A percentile compares a stretch with the other conserved stretches of the same genome.
phyloP scores from a whole-genome alignment of 2,329 filamentous ascomycete species.

The Neophaeococcomyces aloes region DNA sequence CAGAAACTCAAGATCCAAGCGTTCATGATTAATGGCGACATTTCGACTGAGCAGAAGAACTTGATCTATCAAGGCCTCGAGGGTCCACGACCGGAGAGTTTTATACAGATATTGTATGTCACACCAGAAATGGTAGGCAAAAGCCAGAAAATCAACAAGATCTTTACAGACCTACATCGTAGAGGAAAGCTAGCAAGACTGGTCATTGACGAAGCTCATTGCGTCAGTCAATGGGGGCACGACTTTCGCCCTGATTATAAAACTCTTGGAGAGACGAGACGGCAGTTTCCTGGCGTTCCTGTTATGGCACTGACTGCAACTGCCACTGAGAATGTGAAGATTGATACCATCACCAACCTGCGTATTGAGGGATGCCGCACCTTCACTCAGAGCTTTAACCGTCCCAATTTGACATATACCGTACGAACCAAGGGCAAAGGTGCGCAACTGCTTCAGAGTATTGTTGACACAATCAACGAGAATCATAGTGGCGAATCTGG shows the following conservation, averaged over 20 bases:
- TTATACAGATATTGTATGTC: conserved; percentile 80
- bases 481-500: conserved; percentile 65
- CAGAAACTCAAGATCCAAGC: conserved; percentile 65
- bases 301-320: conserved; percentile 94
- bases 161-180: conserved; percentile 57
- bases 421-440: conserved; percentile 61
- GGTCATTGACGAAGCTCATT: conserved; percentile 98
- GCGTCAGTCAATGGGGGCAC: conserved; percentile 97
- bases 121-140: conserved; percentile 95
- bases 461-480: conserved; percentile 51
- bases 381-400: conserved; percentile 90
- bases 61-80: conserved; percentile 56
- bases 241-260: conserved; percentile 98
- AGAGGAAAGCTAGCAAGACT: conserved; percentile 70
- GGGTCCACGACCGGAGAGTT: conserved; percentile 57
- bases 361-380: conserved; percentile 65
- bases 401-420: conserved; percentile 88
- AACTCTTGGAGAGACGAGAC: conserved; percentile 62
- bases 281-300: conserved; percentile 65
- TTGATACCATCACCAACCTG: conserved; percentile 87
- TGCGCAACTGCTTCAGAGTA: conserved; percentile 42
- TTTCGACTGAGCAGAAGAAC: conserved; percentile 50
- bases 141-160: conserved; percentile 56
- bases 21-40: conserved; percentile 70
- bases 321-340: conserved; percentile 82